phyloP scores from a whole-genome alignment of 176 grass and related monocot genomes.

The Poa pratensis region DNA sequence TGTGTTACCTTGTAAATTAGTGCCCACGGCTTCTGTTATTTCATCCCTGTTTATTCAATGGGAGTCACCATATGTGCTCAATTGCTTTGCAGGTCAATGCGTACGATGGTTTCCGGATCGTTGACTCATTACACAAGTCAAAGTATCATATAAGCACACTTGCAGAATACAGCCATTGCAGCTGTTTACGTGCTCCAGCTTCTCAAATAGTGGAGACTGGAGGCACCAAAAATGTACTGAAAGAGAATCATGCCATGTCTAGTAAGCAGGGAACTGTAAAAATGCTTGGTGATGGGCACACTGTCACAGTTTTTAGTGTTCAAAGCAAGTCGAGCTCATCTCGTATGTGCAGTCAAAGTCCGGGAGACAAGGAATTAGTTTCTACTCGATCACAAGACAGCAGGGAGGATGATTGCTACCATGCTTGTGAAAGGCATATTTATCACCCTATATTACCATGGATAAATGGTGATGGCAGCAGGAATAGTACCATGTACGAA shows the following conservation, averaged over 20 bases:
- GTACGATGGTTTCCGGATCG: constrained; percentile 67
- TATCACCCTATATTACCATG: constrained; percentile 88
- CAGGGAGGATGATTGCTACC: constrained; percentile 35
- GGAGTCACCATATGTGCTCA: constrained; percentile 32
- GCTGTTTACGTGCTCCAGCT: constrained; percentile 37
- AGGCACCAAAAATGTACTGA: constrained; percentile 41
- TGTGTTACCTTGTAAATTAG: constrained; percentile 6
- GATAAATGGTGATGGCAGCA: constrained; percentile 95
- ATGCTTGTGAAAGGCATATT: constrained; percentile 40
- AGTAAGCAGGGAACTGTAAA: constrained; percentile 48
- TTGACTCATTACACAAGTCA: constrained; percentile 75
- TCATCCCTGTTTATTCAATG: constrained; percentile 29
- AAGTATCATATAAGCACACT: constrained; percentile 81
- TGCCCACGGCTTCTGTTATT: background rate
- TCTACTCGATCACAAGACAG: constrained; percentile 34
- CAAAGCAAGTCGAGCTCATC: constrained; percentile 38
- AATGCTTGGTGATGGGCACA: constrained; percentile 79
- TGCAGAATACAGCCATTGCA: constrained; percentile 38
- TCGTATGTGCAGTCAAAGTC: constrained; percentile 27
- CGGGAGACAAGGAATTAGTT: constrained; percentile 17
- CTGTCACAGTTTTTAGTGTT: constrained; percentile 71
- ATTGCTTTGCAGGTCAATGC: constrained; percentile 78
- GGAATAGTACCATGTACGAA: constrained; percentile 72
- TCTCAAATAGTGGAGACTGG: constrained; percentile 47
- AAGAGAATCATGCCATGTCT: constrained; percentile 39